A percentile compares a stretch with the other conserved stretches of the same genome.
phyloP scores from a whole-genome alignment of 1,284 basidiomycete genomes.

The Meira nashicola region DNA sequence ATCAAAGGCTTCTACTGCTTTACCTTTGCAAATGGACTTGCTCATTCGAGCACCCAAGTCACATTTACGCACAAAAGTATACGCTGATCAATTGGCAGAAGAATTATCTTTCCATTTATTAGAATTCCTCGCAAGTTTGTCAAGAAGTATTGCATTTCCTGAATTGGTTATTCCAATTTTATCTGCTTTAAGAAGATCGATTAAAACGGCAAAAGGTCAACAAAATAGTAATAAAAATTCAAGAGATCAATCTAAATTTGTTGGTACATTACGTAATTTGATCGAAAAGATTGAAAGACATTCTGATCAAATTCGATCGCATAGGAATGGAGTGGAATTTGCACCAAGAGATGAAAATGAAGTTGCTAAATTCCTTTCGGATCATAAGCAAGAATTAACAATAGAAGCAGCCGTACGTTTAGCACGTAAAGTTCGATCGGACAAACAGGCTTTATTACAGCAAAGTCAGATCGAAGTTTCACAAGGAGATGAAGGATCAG shows the following conservation, averaged over 20 bases:
- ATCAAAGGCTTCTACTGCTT: conserved; percentile 79
- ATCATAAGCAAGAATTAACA: conserved; percentile 26
- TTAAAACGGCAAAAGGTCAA: conserved; percentile 36
- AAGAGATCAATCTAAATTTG: not conserved
- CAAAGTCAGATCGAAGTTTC: conserved; percentile 21
- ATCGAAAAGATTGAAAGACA: conserved; percentile 46
- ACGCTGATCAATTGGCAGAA: conserved; percentile 75
- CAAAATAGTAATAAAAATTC: not conserved
- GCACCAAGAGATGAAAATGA: conserved; percentile 31
- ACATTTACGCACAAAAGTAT: conserved; percentile 82
- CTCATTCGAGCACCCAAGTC: conserved; percentile 80
- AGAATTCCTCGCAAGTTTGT: conserved; percentile 65
- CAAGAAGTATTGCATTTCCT: conserved; percentile 70
- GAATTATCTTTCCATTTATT: conserved; percentile 74
- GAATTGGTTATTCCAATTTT: conserved; percentile 82
- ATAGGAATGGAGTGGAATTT: conserved; percentile 41
- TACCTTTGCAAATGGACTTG: conserved; percentile 81
- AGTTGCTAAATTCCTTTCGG: conserved; percentile 24
- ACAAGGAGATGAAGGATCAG: not conserved
- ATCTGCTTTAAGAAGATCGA: conserved; percentile 54
- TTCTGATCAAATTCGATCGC: conserved; percentile 34
- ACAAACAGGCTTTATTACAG: conserved; percentile 42
- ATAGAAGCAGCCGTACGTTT: conserved; percentile 42
- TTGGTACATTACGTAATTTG: conserved; percentile 10
- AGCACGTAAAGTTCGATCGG: conserved; percentile 47